Evolutionary conservation across 164 flowering plant species (phyloP).

Genomic region (Magnolia officinalis): DNA sequence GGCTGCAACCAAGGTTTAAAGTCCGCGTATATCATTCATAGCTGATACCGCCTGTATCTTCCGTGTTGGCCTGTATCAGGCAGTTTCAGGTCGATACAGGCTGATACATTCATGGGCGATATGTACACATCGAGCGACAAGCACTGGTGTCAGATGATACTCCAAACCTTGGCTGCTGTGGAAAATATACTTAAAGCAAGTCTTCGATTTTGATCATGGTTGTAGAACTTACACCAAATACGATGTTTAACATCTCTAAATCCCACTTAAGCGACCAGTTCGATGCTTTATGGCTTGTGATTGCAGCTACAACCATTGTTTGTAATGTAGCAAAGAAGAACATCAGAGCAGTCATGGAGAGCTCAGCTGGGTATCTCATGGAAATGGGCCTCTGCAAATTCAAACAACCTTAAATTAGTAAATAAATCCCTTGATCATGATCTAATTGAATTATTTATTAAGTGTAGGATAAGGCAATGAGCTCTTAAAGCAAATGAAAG

Average conservation of each 20-base stretch:
- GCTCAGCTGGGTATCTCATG: conserved; percentile 21
- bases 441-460: no score
- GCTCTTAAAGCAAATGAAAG: no score
- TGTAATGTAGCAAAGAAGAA: conserved; percentile 23
- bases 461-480: no score
- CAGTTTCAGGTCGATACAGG: neutral
- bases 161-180: neutral
- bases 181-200: neutral
- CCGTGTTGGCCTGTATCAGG: neutral
- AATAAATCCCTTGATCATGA: no score
- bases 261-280: conserved; percentile 24
- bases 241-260: conserved; percentile 21
- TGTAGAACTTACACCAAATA: conserved; percentile 20
- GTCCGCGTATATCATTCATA: no score
- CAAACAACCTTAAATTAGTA: neutral
- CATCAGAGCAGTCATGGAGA: conserved; percentile 23
- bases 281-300: conserved; percentile 15
- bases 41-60: neutral
- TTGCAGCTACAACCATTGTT: conserved; percentile 16
- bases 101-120: neutral
- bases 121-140: neutral
- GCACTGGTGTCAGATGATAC: neutral
- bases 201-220: no score
- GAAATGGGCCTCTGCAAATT: conserved; percentile 17
- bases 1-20: neutral